Evolutionary conservation across 2,329 filamentous ascomycete genomes (phyloP).

Genomic region (Lachnellula hyalina): DNA sequence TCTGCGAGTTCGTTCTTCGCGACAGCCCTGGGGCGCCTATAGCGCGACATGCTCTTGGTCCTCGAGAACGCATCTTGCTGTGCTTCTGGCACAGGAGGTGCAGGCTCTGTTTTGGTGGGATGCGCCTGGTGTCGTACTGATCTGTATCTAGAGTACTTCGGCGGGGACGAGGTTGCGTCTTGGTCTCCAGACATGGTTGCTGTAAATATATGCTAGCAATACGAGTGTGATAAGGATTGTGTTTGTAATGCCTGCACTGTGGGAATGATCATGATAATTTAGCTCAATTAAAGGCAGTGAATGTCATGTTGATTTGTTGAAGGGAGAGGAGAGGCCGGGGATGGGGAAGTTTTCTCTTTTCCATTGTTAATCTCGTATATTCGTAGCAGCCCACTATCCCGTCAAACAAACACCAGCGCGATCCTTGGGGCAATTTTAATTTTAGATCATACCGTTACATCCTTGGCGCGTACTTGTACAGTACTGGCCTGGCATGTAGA

Average conservation of each 20-base stretch:
- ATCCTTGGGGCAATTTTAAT: slow-evolving; percentile 9
- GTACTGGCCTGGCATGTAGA: neutral
- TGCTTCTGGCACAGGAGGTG: slow-evolving; percentile 27
- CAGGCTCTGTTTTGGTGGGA: slow-evolving; percentile 23
- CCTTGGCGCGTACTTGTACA: neutral
- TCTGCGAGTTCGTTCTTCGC: slow-evolving; percentile 3
- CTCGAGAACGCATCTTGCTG: slow-evolving; percentile 28
- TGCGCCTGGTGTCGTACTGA: slow-evolving; percentile 42
- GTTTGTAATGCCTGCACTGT: neutral
- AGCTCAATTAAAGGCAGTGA: too few species aligned
- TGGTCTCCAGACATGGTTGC: slow-evolving; percentile 20
- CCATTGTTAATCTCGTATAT: neutral
- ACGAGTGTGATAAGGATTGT: neutral
- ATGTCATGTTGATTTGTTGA: too few species aligned
- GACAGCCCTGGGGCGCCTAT: slow-evolving; percentile 26
- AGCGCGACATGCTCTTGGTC: slow-evolving; percentile 35
- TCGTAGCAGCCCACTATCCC: neutral
- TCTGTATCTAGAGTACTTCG: slow-evolving; percentile 53
- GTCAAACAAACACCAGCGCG: neutral
- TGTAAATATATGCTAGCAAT: neutral
- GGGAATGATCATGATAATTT: too few species aligned
- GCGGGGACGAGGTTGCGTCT: slow-evolving; percentile 12
- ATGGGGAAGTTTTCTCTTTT: too few species aligned
- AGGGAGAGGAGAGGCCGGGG: too few species aligned
- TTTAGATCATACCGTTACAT: slow-evolving; percentile 2